Conservation (phyloP, 495 filamentous ascomycete species). For the Letharia lupina region DNA sequence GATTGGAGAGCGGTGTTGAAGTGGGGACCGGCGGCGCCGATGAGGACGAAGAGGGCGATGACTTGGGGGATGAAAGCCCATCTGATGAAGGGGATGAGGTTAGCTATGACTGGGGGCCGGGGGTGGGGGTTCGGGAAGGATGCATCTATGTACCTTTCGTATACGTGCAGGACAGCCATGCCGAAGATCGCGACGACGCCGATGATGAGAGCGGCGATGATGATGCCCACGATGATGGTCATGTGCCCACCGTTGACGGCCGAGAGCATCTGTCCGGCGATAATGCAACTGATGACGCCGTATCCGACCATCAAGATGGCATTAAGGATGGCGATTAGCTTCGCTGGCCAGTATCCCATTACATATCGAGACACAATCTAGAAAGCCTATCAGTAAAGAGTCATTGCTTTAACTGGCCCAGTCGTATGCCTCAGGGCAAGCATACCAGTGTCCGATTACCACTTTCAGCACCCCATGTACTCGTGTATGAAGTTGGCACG, state of each 20-base stretch:
- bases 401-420: background rate
- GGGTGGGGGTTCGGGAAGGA: background rate
- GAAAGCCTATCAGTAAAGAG: background rate
- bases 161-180: conserved; percentile 62
- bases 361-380: conserved; percentile 46
- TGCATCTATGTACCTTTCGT: conserved; percentile 44
- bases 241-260: conserved; percentile 48
- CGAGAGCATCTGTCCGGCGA: conserved; percentile 49
- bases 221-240: conserved; percentile 58
- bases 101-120: background rate
- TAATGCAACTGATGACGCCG: conserved; percentile 50
- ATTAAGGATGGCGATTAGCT: conserved; percentile 57
- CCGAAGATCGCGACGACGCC: conserved; percentile 63
- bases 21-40: conserved; percentile 55
- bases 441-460: conserved; percentile 55
- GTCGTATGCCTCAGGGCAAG: background rate
- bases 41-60: conserved; percentile 54
- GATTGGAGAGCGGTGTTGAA: conserved; percentile 49
- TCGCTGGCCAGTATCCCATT: conserved; percentile 73
- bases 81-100: background rate
- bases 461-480: conserved; percentile 59
- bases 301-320: conserved; percentile 61
- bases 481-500: conserved; percentile 54
- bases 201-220: conserved; percentile 53
- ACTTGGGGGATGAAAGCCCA: conserved; percentile 58